Conservation (phyloP, 371 early-diverging fungal genomes). For the Mucor racemosus region DNA sequence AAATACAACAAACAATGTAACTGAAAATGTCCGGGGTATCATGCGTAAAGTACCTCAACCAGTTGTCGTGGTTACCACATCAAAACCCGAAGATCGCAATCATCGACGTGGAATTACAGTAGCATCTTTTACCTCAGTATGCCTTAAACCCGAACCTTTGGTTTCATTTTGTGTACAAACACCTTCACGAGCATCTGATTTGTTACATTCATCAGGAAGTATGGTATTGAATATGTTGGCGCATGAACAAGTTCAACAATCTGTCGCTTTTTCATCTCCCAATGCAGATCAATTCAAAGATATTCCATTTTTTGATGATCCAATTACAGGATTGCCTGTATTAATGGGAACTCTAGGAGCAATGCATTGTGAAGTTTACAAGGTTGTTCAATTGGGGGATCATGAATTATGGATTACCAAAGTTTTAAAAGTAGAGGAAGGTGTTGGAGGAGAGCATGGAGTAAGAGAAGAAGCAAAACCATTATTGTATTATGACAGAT, state of each 20-base stretch:
- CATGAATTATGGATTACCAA: constrained; percentile 73
- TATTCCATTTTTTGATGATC: constrained; percentile 57
- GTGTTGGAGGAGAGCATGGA: constrained; percentile 53
- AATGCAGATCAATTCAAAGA: constrained; percentile 60
- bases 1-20: constrained; percentile 14
- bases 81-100: constrained; percentile 38
- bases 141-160: constrained; percentile 67
- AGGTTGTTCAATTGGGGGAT: constrained; percentile 62
- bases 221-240: constrained; percentile 68
- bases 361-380: constrained; percentile 59
- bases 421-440: constrained; percentile 64
- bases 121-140: constrained; percentile 72
- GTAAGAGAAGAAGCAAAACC: constrained; percentile 56
- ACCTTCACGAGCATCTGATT: constrained; percentile 65
- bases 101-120: constrained; percentile 70
- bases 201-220: constrained; percentile 57
- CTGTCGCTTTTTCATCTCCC: constrained; percentile 69
- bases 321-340: constrained; percentile 60
- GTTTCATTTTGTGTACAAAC: constrained; percentile 69
- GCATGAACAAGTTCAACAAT: constrained; percentile 65
- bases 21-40: constrained; percentile 59
- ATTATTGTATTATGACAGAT: constrained; percentile 67
- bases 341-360: constrained; percentile 67
- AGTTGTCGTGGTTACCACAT: constrained; percentile 64
- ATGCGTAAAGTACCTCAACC: constrained; percentile 72